Conservation (phyloP, 768 basidiomycete genomes). For the Suillus luteus region DNA sequence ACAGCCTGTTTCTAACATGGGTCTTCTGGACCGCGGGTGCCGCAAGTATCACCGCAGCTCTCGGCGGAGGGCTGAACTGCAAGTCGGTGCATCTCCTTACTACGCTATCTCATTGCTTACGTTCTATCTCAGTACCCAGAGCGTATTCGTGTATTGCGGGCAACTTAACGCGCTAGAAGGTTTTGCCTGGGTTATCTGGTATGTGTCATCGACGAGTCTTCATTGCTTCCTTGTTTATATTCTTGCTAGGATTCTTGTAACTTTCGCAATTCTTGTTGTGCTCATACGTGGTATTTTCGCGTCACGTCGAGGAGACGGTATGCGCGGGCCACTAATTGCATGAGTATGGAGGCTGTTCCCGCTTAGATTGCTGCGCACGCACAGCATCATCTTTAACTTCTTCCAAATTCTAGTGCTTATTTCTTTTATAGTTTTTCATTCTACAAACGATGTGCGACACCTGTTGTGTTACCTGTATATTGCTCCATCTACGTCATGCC, state of each 20-base stretch:
- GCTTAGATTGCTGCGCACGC: background rate
- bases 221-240: background rate
- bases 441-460: background rate
- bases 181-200: slow-evolving; percentile 80
- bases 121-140: slow-evolving; percentile 36
- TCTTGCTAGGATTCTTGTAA: slow-evolving; percentile 59
- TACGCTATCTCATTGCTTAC: slow-evolving; percentile 3
- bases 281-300: slow-evolving; percentile 61
- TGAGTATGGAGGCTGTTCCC: slow-evolving; percentile 13
- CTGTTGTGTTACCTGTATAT: slow-evolving; percentile 1
- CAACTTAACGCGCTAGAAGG: slow-evolving; percentile 76
- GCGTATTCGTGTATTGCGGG: slow-evolving; percentile 61
- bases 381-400: background rate
- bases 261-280: slow-evolving; percentile 58
- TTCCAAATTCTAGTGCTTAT: too few species aligned
- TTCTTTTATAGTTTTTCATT: background rate
- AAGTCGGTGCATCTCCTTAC: slow-evolving; percentile 38
- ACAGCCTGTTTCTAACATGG: slow-evolving; percentile 70
- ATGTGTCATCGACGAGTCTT: slow-evolving; percentile 23
- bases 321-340: slow-evolving; percentile 54
- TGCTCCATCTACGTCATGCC: slow-evolving; percentile 2
- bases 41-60: slow-evolving; percentile 62
- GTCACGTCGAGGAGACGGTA: slow-evolving; percentile 67
- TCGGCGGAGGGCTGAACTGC: slow-evolving; percentile 76
- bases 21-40: slow-evolving; percentile 78